phyloP scores from a whole-genome alignment of 495 filamentous ascomycete genomes.

The Penicillium subrubescens region DNA sequence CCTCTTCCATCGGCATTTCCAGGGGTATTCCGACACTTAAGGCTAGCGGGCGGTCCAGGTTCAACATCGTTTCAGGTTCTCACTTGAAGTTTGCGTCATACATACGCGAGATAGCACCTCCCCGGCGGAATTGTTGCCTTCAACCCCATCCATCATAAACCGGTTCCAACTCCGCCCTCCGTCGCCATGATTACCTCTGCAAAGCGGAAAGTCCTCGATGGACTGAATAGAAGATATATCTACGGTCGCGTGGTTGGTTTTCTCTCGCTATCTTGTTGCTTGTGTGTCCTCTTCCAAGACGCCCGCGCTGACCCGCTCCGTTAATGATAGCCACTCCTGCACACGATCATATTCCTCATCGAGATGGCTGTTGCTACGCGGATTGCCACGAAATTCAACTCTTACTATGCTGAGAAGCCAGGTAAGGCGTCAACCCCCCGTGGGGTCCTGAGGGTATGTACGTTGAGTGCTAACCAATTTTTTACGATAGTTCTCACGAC shows the following conservation, averaged over 20 bases:
- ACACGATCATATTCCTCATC: conserved; percentile 80
- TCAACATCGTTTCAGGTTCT: not conserved
- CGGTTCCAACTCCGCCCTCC: conserved; percentile 12
- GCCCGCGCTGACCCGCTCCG: conserved; percentile 16
- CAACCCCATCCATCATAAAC: conserved; percentile 13
- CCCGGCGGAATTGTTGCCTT: conserved; percentile 31
- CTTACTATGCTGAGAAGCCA: conserved; percentile 86
- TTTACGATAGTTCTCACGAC: conserved; percentile 77
- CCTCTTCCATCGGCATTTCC: not conserved
- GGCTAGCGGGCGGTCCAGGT: not conserved
- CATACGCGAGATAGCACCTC: conserved; percentile 28
- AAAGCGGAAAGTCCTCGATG: conserved; percentile 63
- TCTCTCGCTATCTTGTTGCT: conserved; percentile 2
- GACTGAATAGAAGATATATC: conserved; percentile 76
- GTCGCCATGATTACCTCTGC: conserved; percentile 47
- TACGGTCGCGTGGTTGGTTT: conserved; percentile 73
- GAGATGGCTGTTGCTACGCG: conserved; percentile 85
- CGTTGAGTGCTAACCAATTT: conserved; percentile 27
- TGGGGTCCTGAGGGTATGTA: not conserved
- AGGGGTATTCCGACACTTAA: not conserved
- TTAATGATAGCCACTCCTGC: conserved; percentile 72
- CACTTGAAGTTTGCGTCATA: conserved; percentile 44
- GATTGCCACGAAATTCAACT: conserved; percentile 83
- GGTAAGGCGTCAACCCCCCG: conserved; percentile 47
- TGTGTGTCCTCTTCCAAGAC: not conserved